phyloP scores from a whole-genome alignment of 2,329 filamentous ascomycete species.

The Incumbomyces delicatus region DNA sequence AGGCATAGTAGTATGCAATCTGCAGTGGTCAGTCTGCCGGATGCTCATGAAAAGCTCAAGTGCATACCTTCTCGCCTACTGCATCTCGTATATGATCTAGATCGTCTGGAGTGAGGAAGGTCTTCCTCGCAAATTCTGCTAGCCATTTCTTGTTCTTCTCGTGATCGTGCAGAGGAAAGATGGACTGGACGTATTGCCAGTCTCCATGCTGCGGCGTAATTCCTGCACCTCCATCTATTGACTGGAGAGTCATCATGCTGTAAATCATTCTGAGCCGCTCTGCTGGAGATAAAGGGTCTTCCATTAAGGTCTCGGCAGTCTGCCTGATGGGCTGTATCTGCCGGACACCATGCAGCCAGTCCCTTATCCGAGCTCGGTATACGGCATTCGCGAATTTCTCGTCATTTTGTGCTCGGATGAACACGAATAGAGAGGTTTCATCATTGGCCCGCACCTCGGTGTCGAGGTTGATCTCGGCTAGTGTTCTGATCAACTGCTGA shows the following conservation, averaged over 20 bases:
- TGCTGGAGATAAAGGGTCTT: conserved; percentile 73
- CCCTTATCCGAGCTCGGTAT: conserved; percentile 78
- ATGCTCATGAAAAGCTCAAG: neutral
- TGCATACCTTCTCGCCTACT: conserved; percentile 60
- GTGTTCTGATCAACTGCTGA: conserved; percentile 62
- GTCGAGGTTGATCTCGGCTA: conserved; percentile 70
- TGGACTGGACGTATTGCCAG: conserved; percentile 62
- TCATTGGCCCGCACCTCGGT: conserved; percentile 79
- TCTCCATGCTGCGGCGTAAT: conserved; percentile 59
- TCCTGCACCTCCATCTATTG: conserved; percentile 67
- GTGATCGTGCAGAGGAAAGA: conserved; percentile 74
- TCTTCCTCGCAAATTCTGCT: conserved; percentile 63
- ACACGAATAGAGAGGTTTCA: conserved; percentile 66
- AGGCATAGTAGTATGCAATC: conserved; percentile 93
- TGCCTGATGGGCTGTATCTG: conserved; percentile 66
- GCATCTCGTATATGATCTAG: conserved; percentile 66
- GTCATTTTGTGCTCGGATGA: conserved; percentile 68
- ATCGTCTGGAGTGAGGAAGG: conserved; percentile 54
- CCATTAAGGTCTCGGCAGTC: conserved; percentile 55
- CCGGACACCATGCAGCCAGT: conserved; percentile 87
- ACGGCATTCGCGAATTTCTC: conserved; percentile 68
- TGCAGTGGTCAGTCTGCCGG: conserved; percentile 21
- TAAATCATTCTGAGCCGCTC: conserved; percentile 84
- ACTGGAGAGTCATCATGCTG: conserved; percentile 66
- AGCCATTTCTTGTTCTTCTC: conserved; percentile 67